phyloP scores from a whole-genome alignment of 257 asterid genomes.

The Penstemon eatonii region DNA sequence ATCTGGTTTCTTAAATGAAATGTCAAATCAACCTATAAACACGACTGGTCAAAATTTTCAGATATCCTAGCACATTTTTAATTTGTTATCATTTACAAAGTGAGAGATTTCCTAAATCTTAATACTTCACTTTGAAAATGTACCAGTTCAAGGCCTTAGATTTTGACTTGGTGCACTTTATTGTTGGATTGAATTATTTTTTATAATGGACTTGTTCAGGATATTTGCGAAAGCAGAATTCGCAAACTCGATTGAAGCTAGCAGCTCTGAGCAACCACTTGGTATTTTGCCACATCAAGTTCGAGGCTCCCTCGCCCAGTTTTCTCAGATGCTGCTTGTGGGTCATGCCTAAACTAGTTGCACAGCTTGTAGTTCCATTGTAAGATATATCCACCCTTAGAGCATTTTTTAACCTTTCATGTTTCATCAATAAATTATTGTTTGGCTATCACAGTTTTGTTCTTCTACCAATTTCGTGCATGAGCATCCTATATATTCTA shows the following conservation, averaged over 20 bases:
- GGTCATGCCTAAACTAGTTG: conserved; percentile 88
- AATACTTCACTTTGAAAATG: background rate
- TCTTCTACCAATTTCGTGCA: no score
- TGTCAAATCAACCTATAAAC: background rate
- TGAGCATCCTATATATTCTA: no score
- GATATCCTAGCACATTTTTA: background rate
- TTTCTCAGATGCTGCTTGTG: conserved; percentile 86
- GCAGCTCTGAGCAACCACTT: conserved; percentile 63
- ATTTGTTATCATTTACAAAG: background rate
- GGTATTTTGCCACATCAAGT: conserved; percentile 96
- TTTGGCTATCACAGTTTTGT: background rate
- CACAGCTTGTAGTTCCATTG: conserved; percentile 85
- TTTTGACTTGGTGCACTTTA: conserved; percentile 5
- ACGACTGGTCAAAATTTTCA: background rate
- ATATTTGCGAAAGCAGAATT: conserved; percentile 80
- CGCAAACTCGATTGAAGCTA: conserved; percentile 48
- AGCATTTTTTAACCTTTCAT: background rate
- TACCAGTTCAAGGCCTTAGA: background rate
- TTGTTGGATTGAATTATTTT: conserved; percentile 3
- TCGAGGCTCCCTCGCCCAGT: conserved; percentile 85
- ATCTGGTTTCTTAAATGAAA: background rate
- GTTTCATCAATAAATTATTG: background rate
- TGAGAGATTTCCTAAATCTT: no score
- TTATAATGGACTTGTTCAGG: conserved; percentile 40
- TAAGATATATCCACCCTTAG: conserved; percentile 39